phyloP scores from a whole-genome alignment of 2,329 filamentous ascomycete genomes.

The Chaetomium olivaceum region DNA sequence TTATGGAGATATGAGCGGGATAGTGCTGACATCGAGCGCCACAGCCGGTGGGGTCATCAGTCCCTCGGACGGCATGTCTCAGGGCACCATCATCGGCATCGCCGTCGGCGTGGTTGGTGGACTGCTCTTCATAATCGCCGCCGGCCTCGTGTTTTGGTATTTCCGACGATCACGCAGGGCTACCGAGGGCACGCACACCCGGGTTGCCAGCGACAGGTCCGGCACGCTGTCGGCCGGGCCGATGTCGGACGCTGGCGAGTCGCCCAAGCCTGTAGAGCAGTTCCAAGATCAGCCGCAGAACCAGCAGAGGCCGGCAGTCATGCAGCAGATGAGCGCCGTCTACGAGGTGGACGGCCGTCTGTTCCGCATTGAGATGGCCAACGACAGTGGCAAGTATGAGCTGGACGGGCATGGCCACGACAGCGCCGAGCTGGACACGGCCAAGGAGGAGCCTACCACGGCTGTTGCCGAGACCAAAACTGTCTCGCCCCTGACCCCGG shows the following conservation, averaged over 20 bases:
- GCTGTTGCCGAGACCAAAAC: not conserved
- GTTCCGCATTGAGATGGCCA: slow-evolving; percentile 27
- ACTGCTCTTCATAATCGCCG: slow-evolving; percentile 23
- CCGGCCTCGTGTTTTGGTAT: slow-evolving; percentile 26
- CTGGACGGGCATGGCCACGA: slow-evolving; percentile 24
- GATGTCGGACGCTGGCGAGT: not conserved
- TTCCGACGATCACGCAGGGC: slow-evolving; percentile 19
- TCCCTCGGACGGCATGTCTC: slow-evolving; percentile 17
- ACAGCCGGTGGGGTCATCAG: not conserved
- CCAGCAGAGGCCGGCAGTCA: not conserved
- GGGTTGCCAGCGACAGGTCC: not conserved
- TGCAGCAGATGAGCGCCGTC: slow-evolving; percentile 4
- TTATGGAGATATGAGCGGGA: not conserved
- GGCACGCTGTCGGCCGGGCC: not conserved
- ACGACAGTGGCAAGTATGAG: slow-evolving; percentile 24
- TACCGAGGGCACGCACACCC: not conserved
- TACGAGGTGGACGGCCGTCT: slow-evolving; percentile 27
- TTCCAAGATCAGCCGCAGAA: not conserved
- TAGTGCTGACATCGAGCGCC: not conserved
- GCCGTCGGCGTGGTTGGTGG: slow-evolving; percentile 30
- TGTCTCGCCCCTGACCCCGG: not conserved
- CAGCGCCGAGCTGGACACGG: slow-evolving; percentile 13
- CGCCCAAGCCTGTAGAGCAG: not conserved
- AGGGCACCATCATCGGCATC: slow-evolving; percentile 31
- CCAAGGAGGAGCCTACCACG: not conserved